Percentiles rank a stretch among this genome's conserved stretches.
phyloP scores from a whole-genome alignment of 176 grass and related monocot genomes.

The Rhynchospora breviuscula region DNA sequence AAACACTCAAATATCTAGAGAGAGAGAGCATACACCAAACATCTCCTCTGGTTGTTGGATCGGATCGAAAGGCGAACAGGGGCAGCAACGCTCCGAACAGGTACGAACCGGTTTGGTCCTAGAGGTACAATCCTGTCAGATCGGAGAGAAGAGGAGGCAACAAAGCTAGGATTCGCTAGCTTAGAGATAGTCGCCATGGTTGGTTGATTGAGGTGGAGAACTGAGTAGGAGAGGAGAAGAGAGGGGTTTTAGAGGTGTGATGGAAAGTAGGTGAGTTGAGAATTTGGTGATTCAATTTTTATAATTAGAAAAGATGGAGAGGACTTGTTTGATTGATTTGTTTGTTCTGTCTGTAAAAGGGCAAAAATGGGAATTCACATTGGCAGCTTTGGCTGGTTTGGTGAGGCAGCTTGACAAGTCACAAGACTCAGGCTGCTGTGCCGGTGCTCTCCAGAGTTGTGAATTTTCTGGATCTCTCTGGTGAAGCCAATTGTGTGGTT shows the following conservation, averaged over 20 bases:
- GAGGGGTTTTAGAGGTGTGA: not conserved
- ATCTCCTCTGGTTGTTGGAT: slow-evolving; percentile 14
- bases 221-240: not conserved
- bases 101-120: not conserved
- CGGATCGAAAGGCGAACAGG: slow-evolving; percentile 33
- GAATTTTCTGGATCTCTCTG: not conserved
- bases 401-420: not conserved
- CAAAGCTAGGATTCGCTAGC: slow-evolving; percentile 24
- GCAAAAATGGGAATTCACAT: slow-evolving; percentile 5
- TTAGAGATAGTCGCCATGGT: slow-evolving; percentile 49
- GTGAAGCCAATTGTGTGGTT: slow-evolving; percentile 1
- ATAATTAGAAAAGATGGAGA: not conserved
- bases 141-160: slow-evolving; percentile 19
- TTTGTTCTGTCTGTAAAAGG: not conserved
- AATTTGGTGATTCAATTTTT: not conserved
- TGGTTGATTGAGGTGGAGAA: not conserved
- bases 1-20: not conserved
- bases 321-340: not conserved
- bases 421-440: not conserved
- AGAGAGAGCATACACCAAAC: slow-evolving; percentile 27
- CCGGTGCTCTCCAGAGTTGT: not conserved
- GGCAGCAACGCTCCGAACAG: slow-evolving; percentile 1
- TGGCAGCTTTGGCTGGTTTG: not conserved
- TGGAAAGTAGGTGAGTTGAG: slow-evolving; percentile 10
- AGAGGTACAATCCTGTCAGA: slow-evolving; percentile 2